A percentile compares a stretch with the other conserved stretches of the same genome.
phyloP scores from a whole-genome alignment of 2,329 filamentous ascomycete species.

The Pseudocercospora ulei region DNA sequence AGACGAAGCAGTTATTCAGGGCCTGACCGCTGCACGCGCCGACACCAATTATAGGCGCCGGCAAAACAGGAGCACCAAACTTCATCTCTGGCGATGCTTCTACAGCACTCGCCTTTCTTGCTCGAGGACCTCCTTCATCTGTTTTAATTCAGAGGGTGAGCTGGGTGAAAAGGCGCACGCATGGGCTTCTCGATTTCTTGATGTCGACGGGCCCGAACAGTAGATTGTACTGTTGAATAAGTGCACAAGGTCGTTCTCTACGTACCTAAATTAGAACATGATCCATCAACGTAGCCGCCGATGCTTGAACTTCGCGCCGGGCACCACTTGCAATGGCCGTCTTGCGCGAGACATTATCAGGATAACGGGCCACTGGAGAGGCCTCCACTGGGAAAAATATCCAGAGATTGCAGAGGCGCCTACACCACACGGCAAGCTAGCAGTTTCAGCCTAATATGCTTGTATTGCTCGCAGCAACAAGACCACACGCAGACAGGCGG shows the following conservation, averaged over 20 bases:
- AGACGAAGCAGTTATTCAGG: too few species aligned
- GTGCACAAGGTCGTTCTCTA: conserved; percentile 1
- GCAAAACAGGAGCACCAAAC: too few species aligned
- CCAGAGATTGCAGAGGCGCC: conserved; percentile 20
- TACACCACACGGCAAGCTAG: conserved; percentile 10
- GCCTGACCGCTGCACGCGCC: too few species aligned
- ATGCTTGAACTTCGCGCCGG: conserved; percentile 20
- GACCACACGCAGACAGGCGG: conserved; percentile 9
- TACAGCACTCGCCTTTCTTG: too few species aligned
- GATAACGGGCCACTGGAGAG: conserved; percentile 23
- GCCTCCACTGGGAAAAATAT: conserved; percentile 5
- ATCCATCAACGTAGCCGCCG: conserved; percentile 19
- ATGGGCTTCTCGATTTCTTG: too few species aligned
- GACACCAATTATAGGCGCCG: too few species aligned
- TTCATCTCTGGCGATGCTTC: too few species aligned
- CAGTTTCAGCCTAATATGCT: conserved; percentile 21
- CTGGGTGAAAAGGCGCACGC: too few species aligned
- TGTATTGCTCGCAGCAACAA: conserved; percentile 11
- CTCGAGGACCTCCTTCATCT: too few species aligned
- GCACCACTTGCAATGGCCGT: conserved; percentile 5
- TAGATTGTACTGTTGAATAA: too few species aligned
- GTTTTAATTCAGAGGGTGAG: too few species aligned
- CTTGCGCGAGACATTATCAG: conserved; percentile 12
- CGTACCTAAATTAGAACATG: conserved; percentile 10
- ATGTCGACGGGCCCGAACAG: too few species aligned